Base-by-base conservation (phyloP, 2,329 filamentous ascomycete genomes). In the Epichloe sibirici region DNA sequence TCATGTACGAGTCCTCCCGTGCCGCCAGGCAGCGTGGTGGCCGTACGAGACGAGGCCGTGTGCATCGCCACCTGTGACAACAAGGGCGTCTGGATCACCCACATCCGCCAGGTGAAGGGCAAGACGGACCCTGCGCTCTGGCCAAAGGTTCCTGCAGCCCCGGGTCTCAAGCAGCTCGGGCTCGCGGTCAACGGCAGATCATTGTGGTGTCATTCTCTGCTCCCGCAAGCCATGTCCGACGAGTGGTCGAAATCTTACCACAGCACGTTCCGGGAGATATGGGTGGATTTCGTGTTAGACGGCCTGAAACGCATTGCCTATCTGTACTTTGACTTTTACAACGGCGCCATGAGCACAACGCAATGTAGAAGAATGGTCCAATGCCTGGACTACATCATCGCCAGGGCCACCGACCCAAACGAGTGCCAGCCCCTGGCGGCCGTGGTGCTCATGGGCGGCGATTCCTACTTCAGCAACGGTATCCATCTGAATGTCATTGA, bases 401-500 rank as follows among this genome's bases (percentile, higher is more conserved):
- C 58, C n/a, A 58, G 57, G 9, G 15, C 57, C 3, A 37, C 51
- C 23, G 57, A 62, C 15, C 55, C 53, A 12, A 7, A 17, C 21
- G 43, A 48, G 52, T 7, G n/a, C 5, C 49, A 45, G 12, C 63
- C 64, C 0, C 59, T 72, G n/a, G 58, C 61, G 4, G 69, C 68
- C 0, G 65, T 70, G 2, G 61, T 72, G 21, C 67, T 72, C 61
- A 69, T 69, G 45, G 70, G 69, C 35, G 57, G 57, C 38, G 39
- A 43, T 6, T 60, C 64, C 5, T 72, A 72, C 55, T 72, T 72
- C 57, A 69, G 66, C 61, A 72, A 72, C 53, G 69, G 70, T 31
- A 70, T 72, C 48, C 68, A 69, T 6, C 63, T 72, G 21, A 72
- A 72, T 51, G 68, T 71, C 45, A 72, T 71, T 56, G 69, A 72